Evolutionary conservation across 306 rosid species (phyloP).

Genomic region (Quillaja saponaria): DNA sequence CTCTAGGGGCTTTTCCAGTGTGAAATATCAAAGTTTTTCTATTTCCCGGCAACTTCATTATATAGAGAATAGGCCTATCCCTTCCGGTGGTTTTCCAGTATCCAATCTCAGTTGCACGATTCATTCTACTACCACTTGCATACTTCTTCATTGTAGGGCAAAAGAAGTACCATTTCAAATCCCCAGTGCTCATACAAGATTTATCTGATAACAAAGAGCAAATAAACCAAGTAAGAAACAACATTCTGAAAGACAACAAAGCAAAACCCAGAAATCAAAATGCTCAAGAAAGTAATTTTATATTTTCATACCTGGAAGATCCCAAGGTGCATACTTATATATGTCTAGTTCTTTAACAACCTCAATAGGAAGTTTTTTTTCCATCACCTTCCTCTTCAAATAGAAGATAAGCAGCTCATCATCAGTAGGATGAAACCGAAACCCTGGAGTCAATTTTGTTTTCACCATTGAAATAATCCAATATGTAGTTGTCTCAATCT

Average conservation of each 20-base stretch:
- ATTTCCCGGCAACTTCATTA: constrained; percentile 53
- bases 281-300: not conserved
- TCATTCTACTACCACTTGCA: constrained; percentile 53
- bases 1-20: constrained; percentile 49
- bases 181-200: constrained; percentile 47
- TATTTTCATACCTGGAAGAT: constrained; percentile 65
- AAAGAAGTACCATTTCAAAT: constrained; percentile 75
- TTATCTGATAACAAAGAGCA: constrained; percentile 42
- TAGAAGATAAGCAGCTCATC: constrained; percentile 57
- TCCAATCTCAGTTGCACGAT: constrained; percentile 58
- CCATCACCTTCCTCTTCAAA: constrained; percentile 60
- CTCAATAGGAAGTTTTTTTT: constrained; percentile 30
- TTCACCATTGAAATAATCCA: constrained; percentile 32
- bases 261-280: not conserved
- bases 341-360: constrained; percentile 63
- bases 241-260: not conserved
- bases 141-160: constrained; percentile 61
- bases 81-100: constrained; percentile 79
- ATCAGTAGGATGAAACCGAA: constrained; percentile 70
- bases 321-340: constrained; percentile 69
- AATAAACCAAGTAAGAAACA: not conserved
- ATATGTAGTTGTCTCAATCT: too few species aligned
- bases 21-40: constrained; percentile 73
- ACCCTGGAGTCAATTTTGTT: constrained; percentile 52
- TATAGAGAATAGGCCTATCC: constrained; percentile 43